Evolutionary conservation across 192 early-diverging fungal genomes (phyloP).

Genomic region (Podila epicladia): DNA sequence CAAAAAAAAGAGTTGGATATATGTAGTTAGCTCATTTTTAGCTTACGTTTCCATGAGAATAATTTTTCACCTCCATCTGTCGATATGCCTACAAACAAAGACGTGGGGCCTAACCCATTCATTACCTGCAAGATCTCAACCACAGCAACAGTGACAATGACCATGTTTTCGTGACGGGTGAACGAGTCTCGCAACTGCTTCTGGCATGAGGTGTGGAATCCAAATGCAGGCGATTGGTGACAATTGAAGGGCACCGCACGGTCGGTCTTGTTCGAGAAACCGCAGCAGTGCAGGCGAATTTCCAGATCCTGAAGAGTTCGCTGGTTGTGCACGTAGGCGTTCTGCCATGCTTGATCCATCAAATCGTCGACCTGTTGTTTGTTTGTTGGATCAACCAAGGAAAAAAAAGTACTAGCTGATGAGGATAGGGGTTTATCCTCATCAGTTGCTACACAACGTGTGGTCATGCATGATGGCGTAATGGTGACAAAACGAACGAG

Average conservation of each 20-base stretch:
- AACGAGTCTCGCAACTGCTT: constrained; percentile 16
- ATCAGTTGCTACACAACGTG: background rate
- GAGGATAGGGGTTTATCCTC: background rate
- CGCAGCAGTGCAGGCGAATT: constrained; percentile 27
- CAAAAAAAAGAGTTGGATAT: background rate
- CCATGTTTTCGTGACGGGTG: background rate
- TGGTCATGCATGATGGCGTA: background rate
- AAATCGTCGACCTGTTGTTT: constrained; percentile 13
- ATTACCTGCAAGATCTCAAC: constrained; percentile 26
- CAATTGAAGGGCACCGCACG: constrained; percentile 31
- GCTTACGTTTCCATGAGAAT: background rate
- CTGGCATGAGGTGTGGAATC: constrained; percentile 18
- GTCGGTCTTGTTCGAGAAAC: constrained; percentile 16
- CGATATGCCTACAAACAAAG: background rate
- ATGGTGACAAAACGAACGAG: background rate
- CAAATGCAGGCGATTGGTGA: constrained; percentile 24
- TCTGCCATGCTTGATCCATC: constrained; percentile 26
- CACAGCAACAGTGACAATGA: background rate
- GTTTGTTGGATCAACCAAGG: background rate
- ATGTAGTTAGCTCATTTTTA: background rate
- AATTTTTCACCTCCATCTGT: background rate
- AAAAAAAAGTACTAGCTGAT: background rate
- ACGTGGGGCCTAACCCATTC: no score
- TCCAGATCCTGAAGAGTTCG: constrained; percentile 22
- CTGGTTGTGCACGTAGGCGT: constrained; percentile 8